These are phyloP conservation scores for Boletus vinaceobasis DNA, from an alignment of 768 basidiomycete species.

Conservation along the genomic window DNA sequence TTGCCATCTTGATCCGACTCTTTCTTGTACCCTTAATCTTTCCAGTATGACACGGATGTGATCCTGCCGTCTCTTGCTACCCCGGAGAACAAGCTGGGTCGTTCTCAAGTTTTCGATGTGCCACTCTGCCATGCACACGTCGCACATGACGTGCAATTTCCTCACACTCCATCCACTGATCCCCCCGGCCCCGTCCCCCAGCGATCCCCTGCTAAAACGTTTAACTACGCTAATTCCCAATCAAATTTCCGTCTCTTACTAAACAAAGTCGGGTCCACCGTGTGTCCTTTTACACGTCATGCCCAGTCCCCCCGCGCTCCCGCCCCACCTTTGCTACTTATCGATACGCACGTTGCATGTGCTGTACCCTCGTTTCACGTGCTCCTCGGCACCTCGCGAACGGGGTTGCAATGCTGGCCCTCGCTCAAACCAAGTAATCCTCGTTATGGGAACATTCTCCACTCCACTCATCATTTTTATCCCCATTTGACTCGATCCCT, in stretches of 20 bases:
- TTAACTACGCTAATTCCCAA: constrained; percentile 32
- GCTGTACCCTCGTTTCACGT: constrained; percentile 18
- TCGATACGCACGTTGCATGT: not conserved
- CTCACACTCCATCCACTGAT: not conserved
- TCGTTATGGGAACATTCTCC: constrained; percentile 13
- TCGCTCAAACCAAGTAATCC: constrained; percentile 5
- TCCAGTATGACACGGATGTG: not conserved
- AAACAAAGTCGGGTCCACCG: not conserved
- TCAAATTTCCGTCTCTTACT: constrained; percentile 24
- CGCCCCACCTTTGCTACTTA: constrained; percentile 3
- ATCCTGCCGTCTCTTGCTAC: constrained; percentile 1
- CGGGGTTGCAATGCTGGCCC: constrained; percentile 5
- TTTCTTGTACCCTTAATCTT: not conserved
- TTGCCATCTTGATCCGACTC: not conserved
- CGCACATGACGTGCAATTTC: not conserved
- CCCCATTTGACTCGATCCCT: constrained; percentile 17
- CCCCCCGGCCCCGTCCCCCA: constrained; percentile 15
- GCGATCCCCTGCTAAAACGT: constrained; percentile 27
- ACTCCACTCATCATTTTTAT: constrained; percentile 9
- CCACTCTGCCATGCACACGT: not conserved
- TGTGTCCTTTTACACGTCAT: constrained; percentile 21
- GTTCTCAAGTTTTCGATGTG: not conserved
- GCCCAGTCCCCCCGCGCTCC: constrained; percentile 1
- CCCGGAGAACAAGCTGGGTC: not conserved
- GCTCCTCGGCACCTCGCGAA: constrained; percentile 25